These are phyloP conservation scores for Penicillium argentinense DNA, from an alignment of 495 filamentous ascomycete genomes.

Conservation along the genomic window DNA sequence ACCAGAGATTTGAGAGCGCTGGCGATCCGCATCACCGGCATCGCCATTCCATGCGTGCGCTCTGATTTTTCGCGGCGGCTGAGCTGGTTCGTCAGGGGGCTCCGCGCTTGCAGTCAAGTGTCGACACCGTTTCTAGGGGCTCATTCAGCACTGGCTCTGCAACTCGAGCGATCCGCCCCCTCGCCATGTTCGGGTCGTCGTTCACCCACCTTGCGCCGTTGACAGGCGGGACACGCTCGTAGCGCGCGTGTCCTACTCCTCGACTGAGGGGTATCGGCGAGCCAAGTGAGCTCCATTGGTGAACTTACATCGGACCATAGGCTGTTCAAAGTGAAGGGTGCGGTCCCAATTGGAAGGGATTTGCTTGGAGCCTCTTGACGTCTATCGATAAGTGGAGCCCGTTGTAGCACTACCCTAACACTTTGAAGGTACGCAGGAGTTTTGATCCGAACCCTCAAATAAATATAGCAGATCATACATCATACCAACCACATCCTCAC, in stretches of 20 bases:
- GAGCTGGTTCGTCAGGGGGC: slow-evolving; percentile 1
- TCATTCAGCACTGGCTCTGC: neutral
- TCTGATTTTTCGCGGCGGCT: slow-evolving; percentile 4
- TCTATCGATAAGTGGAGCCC: slow-evolving; percentile 20
- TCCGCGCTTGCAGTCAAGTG: slow-evolving; percentile 23
- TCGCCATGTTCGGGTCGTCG: no score
- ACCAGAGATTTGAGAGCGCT: neutral
- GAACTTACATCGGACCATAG: neutral
- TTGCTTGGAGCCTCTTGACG: neutral
- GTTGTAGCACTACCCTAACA: neutral
- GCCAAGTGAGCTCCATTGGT: slow-evolving; percentile 42
- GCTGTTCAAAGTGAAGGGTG: neutral
- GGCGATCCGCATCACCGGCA: neutral
- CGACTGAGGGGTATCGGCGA: slow-evolving; percentile 36
- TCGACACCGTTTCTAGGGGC: slow-evolving; percentile 38
- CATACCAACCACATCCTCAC: no score
- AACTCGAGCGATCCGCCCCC: no score
- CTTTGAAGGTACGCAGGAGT: neutral
- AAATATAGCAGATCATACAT: no score
- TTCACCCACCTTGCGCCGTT: slow-evolving; percentile 34
- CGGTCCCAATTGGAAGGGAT: neutral
- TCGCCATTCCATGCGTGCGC: neutral
- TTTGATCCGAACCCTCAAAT: no score
- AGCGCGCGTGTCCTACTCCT: slow-evolving; percentile 34
- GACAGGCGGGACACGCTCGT: slow-evolving; percentile 36